These are phyloP conservation scores for Lodderomyces pseudojiufengensis DNA, from an alignment of 1,139 yeast genomes.

Conservation along the genomic window DNA sequence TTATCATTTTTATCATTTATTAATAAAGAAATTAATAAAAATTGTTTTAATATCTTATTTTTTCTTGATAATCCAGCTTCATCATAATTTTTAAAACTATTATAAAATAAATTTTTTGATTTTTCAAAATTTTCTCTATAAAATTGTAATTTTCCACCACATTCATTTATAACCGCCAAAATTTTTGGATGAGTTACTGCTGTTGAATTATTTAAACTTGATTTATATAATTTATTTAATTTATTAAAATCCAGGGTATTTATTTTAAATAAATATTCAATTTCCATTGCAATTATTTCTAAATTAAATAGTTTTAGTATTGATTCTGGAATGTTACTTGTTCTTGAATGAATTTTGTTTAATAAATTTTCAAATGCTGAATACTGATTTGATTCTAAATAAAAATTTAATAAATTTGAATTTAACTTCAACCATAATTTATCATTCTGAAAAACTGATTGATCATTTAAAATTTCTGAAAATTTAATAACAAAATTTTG, in stretches of 20 bases:
- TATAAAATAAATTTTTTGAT: conserved; percentile 67
- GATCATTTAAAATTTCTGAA: conserved; percentile 26
- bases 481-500: conserved; percentile 23
- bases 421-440: conserved; percentile 56
- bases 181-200: conserved; percentile 76
- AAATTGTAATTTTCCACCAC: conserved; percentile 71
- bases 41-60: conserved; percentile 57
- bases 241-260: conserved; percentile 29
- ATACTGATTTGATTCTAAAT: conserved; percentile 37
- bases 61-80: conserved; percentile 66
- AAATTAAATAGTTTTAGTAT: conserved; percentile 46
- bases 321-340: conserved; percentile 40
- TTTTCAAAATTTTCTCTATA: conserved; percentile 54
- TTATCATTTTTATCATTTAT: conserved; percentile 54
- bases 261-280: conserved; percentile 43
- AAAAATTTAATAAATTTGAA: conserved; percentile 47
- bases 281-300: conserved; percentile 66
- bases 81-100: conserved; percentile 71
- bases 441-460: conserved; percentile 31
- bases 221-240: conserved; percentile 46
- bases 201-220: conserved; percentile 47
- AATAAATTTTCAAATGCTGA: conserved; percentile 28
- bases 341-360: conserved; percentile 34
- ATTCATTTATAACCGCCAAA: conserved; percentile 67
- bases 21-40: conserved; percentile 60